Conservation (phyloP, 2,329 filamentous ascomycete genomes). For the Emericellopsis cladophorae region DNA sequence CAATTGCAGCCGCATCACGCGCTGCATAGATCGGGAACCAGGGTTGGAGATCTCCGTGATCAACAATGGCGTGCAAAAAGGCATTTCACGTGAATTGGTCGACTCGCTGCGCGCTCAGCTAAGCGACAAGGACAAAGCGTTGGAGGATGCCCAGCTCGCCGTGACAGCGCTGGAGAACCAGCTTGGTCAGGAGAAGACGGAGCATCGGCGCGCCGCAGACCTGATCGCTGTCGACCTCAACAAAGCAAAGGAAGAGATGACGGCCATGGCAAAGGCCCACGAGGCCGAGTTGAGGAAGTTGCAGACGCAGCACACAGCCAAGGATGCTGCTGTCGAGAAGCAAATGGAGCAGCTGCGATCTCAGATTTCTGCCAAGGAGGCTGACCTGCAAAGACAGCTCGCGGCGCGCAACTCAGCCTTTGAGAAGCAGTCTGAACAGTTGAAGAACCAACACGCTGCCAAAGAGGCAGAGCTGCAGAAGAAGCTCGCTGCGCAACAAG, state of each 20-base stretch:
- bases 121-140: constrained; percentile 50
- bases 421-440: constrained; percentile 9
- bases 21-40: constrained; percentile 84
- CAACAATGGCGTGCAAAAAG: constrained; percentile 69
- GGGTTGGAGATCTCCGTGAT: constrained; percentile 74
- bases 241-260: constrained; percentile 16
- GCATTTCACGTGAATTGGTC: constrained; percentile 86
- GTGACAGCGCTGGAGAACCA: constrained; percentile 34
- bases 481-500: constrained; percentile 10
- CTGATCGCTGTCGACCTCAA: constrained; percentile 17
- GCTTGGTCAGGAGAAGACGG: constrained; percentile 60
- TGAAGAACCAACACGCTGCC: constrained; percentile 12
- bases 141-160: constrained; percentile 34
- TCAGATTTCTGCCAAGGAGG: constrained; percentile 13
- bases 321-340: constrained; percentile 10
- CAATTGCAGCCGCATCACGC: constrained; percentile 75
- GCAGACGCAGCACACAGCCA: constrained; percentile 15
- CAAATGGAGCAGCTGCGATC: constrained; percentile 6
- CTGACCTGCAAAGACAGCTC: constrained; percentile 11
- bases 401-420: constrained; percentile 12
- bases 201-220: constrained; percentile 56
- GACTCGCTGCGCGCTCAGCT: constrained; percentile 71
- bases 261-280: constrained; percentile 34
- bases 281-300: constrained; percentile 46
- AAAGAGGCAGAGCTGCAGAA: constrained; percentile 11